A percentile compares a stretch with the other conserved stretches of the same genome.
Conservation (phyloP, 768 basidiomycete genomes). For the Tricholoma terreum region DNA sequence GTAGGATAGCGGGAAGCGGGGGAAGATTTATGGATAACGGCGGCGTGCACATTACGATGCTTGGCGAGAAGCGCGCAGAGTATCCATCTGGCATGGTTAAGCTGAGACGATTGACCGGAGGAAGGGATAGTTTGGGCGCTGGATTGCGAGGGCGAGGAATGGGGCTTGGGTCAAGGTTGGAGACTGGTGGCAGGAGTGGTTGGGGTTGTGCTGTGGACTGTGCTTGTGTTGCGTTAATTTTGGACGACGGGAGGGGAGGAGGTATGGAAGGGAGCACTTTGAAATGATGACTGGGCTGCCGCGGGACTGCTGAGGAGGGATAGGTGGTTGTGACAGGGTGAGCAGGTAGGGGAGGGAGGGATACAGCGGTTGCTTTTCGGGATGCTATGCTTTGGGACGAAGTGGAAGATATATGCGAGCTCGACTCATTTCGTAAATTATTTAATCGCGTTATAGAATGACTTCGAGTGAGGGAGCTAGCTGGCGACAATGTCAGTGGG, state of each 20-base stretch:
- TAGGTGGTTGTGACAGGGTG: background rate
- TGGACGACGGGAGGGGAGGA: background rate
- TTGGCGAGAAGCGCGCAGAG: constrained; percentile 28
- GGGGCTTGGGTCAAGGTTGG: background rate
- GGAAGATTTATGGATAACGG: constrained; percentile 48
- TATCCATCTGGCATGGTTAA: constrained; percentile 15
- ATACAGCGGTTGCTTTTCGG: background rate
- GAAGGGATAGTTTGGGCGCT: constrained; percentile 15
- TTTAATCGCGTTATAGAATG: background rate
- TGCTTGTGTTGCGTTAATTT: background rate
- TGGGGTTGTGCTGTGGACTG: background rate
- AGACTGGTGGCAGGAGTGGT: background rate
- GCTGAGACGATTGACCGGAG: constrained; percentile 25
- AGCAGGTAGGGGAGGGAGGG: background rate
- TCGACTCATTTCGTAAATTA: background rate
- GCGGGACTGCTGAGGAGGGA: background rate
- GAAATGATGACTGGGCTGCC: background rate
- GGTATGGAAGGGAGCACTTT: background rate
- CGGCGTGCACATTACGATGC: constrained; percentile 26
- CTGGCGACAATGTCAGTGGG: background rate
- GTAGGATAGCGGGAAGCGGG: constrained; percentile 33
- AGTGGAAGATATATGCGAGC: background rate
- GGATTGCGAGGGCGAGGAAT: constrained; percentile 10
- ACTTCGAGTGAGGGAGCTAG: background rate
- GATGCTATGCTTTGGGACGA: background rate